A percentile compares a stretch with the other conserved stretches of the same genome.
Evolutionary conservation across 345 rosid species (phyloP).

Genomic region (Eucalyptus urophylla): DNA sequence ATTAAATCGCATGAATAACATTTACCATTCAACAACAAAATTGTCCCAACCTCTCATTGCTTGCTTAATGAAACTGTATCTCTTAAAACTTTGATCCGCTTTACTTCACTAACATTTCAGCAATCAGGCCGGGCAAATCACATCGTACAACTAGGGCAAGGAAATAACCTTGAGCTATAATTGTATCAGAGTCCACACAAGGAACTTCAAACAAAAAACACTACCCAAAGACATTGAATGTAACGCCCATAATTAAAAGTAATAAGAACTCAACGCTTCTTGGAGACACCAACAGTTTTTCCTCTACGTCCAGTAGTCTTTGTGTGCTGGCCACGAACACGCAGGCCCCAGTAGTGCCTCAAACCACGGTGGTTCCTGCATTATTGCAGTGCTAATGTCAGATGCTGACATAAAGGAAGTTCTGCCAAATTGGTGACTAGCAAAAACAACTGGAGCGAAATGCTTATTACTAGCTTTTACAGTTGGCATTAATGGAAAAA

Average conservation of each 20-base stretch:
- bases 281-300: constrained; percentile 91
- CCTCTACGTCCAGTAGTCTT: constrained; percentile 95
- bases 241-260: background rate
- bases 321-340: constrained; percentile 96
- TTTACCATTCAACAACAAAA: background rate
- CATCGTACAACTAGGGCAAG: background rate
- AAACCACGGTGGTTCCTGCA: constrained; percentile 93
- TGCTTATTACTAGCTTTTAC: too few species aligned
- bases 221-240: background rate
- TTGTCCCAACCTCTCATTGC: background rate
- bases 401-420: background rate
- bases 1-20: background rate
- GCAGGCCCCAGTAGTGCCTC: constrained; percentile 98
- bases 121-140: background rate
- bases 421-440: too few species aligned
- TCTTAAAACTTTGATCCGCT: background rate
- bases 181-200: background rate
- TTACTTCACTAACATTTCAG: background rate
- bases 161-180: background rate
- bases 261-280: constrained; percentile 31
- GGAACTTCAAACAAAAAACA: background rate
- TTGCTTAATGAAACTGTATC: background rate
- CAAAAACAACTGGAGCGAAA: too few species aligned
- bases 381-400: background rate
- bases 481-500: fast-evolving